Evolutionary conservation across 73 alveolate species (phyloP).

Genomic region (Paraurostyla sp.): DNA sequence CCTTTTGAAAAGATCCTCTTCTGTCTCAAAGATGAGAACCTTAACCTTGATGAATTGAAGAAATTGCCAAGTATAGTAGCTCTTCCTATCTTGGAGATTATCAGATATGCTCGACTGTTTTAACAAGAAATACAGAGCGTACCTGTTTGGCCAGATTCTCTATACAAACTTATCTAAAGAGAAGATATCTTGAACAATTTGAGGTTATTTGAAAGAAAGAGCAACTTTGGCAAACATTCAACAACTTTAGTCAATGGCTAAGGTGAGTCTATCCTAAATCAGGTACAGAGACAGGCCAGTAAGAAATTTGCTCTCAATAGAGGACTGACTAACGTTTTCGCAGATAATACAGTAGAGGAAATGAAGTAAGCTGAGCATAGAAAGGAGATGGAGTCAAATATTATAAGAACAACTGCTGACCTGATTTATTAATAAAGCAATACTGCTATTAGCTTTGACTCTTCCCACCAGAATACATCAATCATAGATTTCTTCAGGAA

Average conservation of each 20-base stretch:
- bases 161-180: slow-evolving; percentile 67
- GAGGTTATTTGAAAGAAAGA: slow-evolving; percentile 39
- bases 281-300: not conserved
- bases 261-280: not conserved
- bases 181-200: slow-evolving; percentile 64
- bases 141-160: slow-evolving; percentile 72
- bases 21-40: slow-evolving; percentile 57
- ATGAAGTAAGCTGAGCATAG: slow-evolving; percentile 35
- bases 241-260: not conserved
- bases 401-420: slow-evolving; percentile 12
- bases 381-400: slow-evolving; percentile 23
- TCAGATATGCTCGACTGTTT: slow-evolving; percentile 57
- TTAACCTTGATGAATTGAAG: slow-evolving; percentile 48
- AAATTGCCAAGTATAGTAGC: slow-evolving; percentile 71
- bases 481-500: slow-evolving; percentile 31
- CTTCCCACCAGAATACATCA: not conserved
- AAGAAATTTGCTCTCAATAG: slow-evolving; percentile 36
- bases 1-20: slow-evolving; percentile 66
- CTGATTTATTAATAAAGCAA: not conserved
- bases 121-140: slow-evolving; percentile 36
- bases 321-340: slow-evolving; percentile 59
- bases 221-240: not conserved
- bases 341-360: not conserved
- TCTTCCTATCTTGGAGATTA: slow-evolving; percentile 68
- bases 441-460: not conserved